A percentile compares a stretch with the other conserved stretches of the same genome.
phyloP scores from a whole-genome alignment of 1,139 yeast genomes.

The Hyphopichia burtonii region DNA sequence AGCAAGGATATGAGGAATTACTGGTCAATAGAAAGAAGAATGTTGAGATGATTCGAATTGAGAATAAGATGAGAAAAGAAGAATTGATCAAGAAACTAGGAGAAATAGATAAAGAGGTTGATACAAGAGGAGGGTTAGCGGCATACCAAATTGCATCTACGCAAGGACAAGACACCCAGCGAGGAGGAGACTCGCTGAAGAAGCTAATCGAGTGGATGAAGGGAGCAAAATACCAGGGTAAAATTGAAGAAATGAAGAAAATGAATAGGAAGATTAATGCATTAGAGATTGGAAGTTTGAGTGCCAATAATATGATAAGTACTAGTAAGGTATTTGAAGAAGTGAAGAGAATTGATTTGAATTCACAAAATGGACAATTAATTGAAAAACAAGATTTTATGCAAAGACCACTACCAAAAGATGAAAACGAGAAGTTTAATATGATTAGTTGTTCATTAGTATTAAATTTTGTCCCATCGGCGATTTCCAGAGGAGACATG shows the following conservation, averaged over 20 bases:
- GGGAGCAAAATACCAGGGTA: slow-evolving; percentile 12
- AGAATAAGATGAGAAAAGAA: slow-evolving; percentile 2
- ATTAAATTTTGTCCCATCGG: slow-evolving; percentile 80
- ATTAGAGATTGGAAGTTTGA: slow-evolving; percentile 80
- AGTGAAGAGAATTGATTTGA: slow-evolving; percentile 70
- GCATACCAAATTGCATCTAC: slow-evolving; percentile 86
- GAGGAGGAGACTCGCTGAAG: slow-evolving; percentile 94
- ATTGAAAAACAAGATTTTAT: slow-evolving; percentile 82
- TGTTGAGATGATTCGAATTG: slow-evolving; percentile 20
- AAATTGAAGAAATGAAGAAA: too few species aligned
- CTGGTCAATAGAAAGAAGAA: slow-evolving; percentile 10
- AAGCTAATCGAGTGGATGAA: slow-evolving; percentile 67
- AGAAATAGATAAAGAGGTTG: slow-evolving; percentile 58
- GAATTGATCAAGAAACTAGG: slow-evolving; percentile 38
- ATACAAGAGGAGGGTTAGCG: slow-evolving; percentile 64
- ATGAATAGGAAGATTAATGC: slow-evolving; percentile 34
- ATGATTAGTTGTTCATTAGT: slow-evolving; percentile 82
- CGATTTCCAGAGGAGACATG: slow-evolving; percentile 75
- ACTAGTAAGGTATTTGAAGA: slow-evolving; percentile 46
- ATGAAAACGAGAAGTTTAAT: slow-evolving; percentile 49
- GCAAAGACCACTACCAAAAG: slow-evolving; percentile 63
- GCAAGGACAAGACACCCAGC: slow-evolving; percentile 68
- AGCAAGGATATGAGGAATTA: slow-evolving; percentile 5
- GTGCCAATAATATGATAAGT: slow-evolving; percentile 68
- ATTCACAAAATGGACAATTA: slow-evolving; percentile 67